Base-by-base conservation (phyloP, 768 basidiomycete genomes). In the Lactifluus piperatus region DNA sequence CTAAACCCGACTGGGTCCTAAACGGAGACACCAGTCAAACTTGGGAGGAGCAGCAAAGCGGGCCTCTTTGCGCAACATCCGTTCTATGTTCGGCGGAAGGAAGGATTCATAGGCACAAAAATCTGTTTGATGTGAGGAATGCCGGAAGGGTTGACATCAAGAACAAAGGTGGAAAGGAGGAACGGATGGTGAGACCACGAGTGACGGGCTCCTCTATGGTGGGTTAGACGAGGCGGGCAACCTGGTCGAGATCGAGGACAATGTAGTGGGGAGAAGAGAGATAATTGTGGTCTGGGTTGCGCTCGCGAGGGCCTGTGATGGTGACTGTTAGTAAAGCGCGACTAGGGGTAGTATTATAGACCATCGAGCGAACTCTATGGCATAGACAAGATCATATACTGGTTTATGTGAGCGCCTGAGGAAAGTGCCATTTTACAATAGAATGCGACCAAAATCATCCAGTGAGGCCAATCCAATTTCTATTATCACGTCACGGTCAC, bases 1-100 rank as follows among this genome's bases (percentile, higher is more conserved):
- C n/a, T n/a, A n/a, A n/a, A n/a, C n/a, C n/a, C n/a, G n/a, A n/a
- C n/a, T n/a, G n/a, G n/a, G n/a, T n/a, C n/a, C n/a, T n/a, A n/a
- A n/a, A n/a, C n/a, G 84, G 32, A 98, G 76, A 66, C 87, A 82
- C 86, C 94, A 94, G 5, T 87, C 93, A 14, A 98, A 76, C 67
- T 97, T 91, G 61, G 94, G 86, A 10, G 91, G 86, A 5, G 83
- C 85, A 0, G 92, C 89, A 67, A 95, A 90, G 34, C 76, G 74
- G 1, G 92, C 85, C 68, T 97, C 94, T 65, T 92, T 86, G 44
- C 81, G 77, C 84, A 86, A 91, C 52, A 77, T 76, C 26, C 66
- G 66, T 48, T 86, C 84, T 8, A 78, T 80, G 13, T 75, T 75
- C 18, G 59, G 41, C 20, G 66, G 56, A 30, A 65, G 61, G 61